These are phyloP conservation scores for Lactifluus piperatus DNA, from an alignment of 768 basidiomycete species.

Conservation along the genomic window DNA sequence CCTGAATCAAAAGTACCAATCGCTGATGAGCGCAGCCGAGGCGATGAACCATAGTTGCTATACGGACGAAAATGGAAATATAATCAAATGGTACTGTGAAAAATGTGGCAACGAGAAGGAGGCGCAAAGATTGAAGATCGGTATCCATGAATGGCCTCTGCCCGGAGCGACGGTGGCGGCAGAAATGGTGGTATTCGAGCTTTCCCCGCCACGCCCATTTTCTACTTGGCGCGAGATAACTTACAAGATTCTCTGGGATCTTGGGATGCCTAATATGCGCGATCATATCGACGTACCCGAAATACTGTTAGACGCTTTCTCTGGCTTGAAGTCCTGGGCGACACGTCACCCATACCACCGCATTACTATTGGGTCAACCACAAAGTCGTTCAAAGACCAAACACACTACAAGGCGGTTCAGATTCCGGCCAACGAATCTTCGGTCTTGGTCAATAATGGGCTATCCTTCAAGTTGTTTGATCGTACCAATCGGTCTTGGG, in stretches of 20 bases:
- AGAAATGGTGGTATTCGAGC: neutral
- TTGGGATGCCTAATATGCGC: neutral
- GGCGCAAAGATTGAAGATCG: neutral
- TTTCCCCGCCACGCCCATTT: neutral
- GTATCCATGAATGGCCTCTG: conserved; percentile 5
- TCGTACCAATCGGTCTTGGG: neutral
- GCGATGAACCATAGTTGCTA: neutral
- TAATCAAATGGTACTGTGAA: neutral
- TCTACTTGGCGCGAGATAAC: conserved; percentile 5
- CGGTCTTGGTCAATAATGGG: neutral
- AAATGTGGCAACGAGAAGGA: neutral
- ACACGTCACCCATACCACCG: neutral
- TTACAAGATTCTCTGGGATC: conserved; percentile 1
- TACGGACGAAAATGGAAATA: neutral
- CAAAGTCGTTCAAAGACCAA: neutral
- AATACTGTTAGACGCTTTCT: neutral
- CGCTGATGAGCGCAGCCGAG: neutral
- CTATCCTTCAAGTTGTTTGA: neutral
- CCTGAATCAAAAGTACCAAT: neutral
- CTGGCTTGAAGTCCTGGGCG: neutral
- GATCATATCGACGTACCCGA: neutral
- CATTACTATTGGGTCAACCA: neutral
- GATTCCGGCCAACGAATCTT: neutral
- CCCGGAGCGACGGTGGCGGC: neutral
- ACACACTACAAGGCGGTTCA: neutral